Percentiles rank a stretch among this genome's conserved stretches.
Conservation (phyloP, 2,329 filamentous ascomycete species). For the Trichophyton rubrum region DNA sequence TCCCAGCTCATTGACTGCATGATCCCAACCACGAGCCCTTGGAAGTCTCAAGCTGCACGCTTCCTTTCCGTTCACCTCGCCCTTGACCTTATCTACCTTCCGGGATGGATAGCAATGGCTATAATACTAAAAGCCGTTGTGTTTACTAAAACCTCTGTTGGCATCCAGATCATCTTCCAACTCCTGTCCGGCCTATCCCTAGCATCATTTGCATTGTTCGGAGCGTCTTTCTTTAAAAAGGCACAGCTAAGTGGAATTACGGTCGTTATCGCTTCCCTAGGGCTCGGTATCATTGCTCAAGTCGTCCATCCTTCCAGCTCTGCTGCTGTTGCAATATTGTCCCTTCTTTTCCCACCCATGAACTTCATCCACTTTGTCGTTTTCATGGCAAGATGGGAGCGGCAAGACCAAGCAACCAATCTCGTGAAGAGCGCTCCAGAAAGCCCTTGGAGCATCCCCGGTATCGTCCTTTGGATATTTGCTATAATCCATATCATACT, state of each 20-base stretch:
- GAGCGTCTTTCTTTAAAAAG: constrained; percentile 71
- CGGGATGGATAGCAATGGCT: constrained; percentile 69
- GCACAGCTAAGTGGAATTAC: constrained; percentile 79
- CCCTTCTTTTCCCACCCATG: constrained; percentile 71
- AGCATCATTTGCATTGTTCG: constrained; percentile 67
- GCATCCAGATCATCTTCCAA: constrained; percentile 60
- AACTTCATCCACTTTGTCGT: constrained; percentile 74
- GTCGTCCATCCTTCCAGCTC: constrained; percentile 47
- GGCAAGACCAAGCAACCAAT: constrained; percentile 46
- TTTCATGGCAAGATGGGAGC: constrained; percentile 65
- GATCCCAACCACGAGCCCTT: constrained; percentile 63
- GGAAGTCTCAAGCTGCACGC: constrained; percentile 67
- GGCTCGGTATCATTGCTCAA: constrained; percentile 74
- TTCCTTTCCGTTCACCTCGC: constrained; percentile 67
- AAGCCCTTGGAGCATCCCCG: constrained; percentile 56
- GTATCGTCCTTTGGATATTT: constrained; percentile 67
- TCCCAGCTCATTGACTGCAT: constrained; percentile 81
- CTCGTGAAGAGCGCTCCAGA: constrained; percentile 50
- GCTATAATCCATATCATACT: constrained; percentile 62
- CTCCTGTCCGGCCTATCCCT: constrained; percentile 64
- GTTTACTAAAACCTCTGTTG: constrained; percentile 51
- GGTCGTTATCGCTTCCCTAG: constrained; percentile 56
- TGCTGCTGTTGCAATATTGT: constrained; percentile 54
- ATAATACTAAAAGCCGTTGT: constrained; percentile 47
- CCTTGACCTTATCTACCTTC: constrained; percentile 67